Base-by-base conservation (phyloP, 2,329 filamentous ascomycete genomes). In the Beauveria scarabaeidicola region DNA sequence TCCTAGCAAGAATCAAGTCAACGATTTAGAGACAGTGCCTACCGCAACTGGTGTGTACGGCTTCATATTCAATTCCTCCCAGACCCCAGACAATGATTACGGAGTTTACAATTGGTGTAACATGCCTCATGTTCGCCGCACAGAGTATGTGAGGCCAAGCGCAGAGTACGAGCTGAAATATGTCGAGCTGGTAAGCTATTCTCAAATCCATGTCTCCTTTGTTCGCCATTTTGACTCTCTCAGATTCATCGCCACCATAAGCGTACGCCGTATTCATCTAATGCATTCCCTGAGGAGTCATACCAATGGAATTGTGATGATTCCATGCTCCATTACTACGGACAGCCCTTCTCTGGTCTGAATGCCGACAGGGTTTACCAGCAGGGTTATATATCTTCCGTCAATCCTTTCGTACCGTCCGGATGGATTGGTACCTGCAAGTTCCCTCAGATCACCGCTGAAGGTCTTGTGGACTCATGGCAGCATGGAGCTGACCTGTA, bases 181-280 rank as follows among this genome's bases (percentile, higher is more conserved):
- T 69, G 89, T 93, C 8, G 89, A 93, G 73, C 75, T 92, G 66
- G 84, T 89, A 72, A 71, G 79, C 75, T 7, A 21, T 13, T 50
- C 43, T 52, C 52, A 23, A 13, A 2, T n/a, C 17, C 15, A 11
- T 9, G n/a, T 27, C 21, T 47, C 10, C 43, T 27, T n/a, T 48
- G 21, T 29, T n/a, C 4, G 25, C 51, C 41, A 44, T 53, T 29
- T 44, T 62, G 58, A 52, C 44, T 38, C 60, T 44, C 23, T 8
- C 25, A 86, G 79, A 88, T 92, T 53, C 90, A 94, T 68, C 82
- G 90, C 55, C 90, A 94, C 69, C 90, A 94, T 72, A 94, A 94
- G 69, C 83, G 90, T 23, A 94, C 89, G 0, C 89, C 89, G 0
- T 94, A 94, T 69, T 82, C 87, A 1, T 78, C 81, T 57, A 95